Base-by-base conservation (phyloP, 148 eudicot genomes). In the Fagopyrum esculentum region DNA sequence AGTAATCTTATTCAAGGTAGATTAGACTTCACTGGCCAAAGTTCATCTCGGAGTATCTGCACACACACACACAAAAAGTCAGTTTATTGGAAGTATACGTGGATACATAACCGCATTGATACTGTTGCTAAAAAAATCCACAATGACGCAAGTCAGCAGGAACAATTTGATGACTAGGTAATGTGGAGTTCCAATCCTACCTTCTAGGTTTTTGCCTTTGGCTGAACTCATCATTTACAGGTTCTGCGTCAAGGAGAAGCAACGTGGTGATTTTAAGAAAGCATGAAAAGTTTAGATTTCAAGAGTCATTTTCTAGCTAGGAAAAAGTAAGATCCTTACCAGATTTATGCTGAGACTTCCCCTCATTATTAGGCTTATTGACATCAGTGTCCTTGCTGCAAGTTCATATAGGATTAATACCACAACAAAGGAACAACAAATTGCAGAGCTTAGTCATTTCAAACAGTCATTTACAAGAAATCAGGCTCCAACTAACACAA, bases 41-140 rank as follows among this genome's bases (percentile, higher is more conserved):
- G 77, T 84, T 91, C 97, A 93, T 93, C 81, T 93, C 91, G 2
- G 98, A 89, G 84, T 93, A 91, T 91, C 97, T 93, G 87, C 85
- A 84, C 4, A 40, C 64, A 71, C 40, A 35, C 40, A 77, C 63
- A 44, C 7, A 26, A 73, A 66, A 10, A 69, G 46, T 45, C 47
- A 69, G 49, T 69, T 29, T 30, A 69, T 69, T 44, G 6, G 8
- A 4, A 19, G 4, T 5, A 22, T 17, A 59, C 19, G 0, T 17
- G 6, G 9, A 3, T 2, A 59, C 22, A n/a, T 6, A 55, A 5
- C 60, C 22, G 4, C 26, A 49, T 49, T 8, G 29, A 15, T n/a
- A 4, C 4, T 0, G 7, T 29, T 63, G 45, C 45, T 54, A 7
- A 26, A 48, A 16, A n/a, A 7, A 50, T 29, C 17, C 16, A 45